A percentile compares a stretch with the other conserved stretches of the same genome.
Evolutionary conservation across 495 filamentous ascomycete genomes (phyloP).

Genomic region (Neurospora tetraspora): DNA sequence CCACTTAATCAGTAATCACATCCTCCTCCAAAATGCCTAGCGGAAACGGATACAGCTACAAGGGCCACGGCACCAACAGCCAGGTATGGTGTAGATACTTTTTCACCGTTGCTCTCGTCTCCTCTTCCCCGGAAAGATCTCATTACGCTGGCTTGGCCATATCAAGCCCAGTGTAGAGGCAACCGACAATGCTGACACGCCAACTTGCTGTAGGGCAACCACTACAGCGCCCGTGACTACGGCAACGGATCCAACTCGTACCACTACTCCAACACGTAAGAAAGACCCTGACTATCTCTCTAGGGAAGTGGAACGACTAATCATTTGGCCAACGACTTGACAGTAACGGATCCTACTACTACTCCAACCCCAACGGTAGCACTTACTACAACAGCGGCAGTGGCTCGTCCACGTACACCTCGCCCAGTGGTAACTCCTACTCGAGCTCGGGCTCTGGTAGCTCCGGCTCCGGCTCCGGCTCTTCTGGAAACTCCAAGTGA

Average conservation of each 20-base stretch:
- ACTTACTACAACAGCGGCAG: slow-evolving; percentile 37
- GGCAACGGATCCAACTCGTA: slow-evolving; percentile 9
- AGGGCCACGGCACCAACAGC: slow-evolving; percentile 33
- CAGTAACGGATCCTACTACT: slow-evolving; percentile 50
- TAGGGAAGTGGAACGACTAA: not conserved
- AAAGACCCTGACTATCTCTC: not conserved
- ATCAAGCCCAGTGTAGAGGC: not conserved
- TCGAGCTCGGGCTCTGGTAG: slow-evolving; percentile 1
- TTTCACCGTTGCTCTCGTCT: not conserved
- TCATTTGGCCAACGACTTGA: not conserved
- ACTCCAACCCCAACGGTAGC: slow-evolving; percentile 45
- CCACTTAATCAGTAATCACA: slow-evolving; percentile 9
- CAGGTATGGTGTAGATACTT: slow-evolving; percentile 16
- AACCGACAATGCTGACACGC: not conserved
- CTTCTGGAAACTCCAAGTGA: not conserved
- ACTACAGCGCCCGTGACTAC: slow-evolving; percentile 25
- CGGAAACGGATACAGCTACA: slow-evolving; percentile 30
- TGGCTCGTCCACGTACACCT: slow-evolving; percentile 33
- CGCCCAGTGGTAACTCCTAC: slow-evolving; percentile 20
- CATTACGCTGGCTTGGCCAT: not conserved
- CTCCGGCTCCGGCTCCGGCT: slow-evolving; percentile 13
- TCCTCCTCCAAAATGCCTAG: slow-evolving; percentile 17
- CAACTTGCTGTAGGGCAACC: slow-evolving; percentile 34
- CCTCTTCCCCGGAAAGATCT: not conserved
- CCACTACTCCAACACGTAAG: slow-evolving; percentile 6